phyloP scores from a whole-genome alignment of 306 rosid species.

The Oxytropis ochrocephala region DNA sequence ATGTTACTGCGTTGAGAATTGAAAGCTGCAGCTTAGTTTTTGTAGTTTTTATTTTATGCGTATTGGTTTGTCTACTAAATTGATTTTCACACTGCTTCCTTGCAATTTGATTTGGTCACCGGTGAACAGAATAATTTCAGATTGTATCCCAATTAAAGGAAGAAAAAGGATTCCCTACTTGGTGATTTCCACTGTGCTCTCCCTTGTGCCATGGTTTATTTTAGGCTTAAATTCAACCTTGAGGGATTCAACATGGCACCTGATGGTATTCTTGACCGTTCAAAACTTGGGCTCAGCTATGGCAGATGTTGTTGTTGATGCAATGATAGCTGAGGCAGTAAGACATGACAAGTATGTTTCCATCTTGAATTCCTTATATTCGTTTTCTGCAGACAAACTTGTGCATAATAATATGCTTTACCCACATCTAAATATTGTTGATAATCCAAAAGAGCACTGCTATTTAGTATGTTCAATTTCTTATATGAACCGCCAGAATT shows the following conservation, averaged over 20 bases:
- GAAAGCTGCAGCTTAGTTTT: conserved; percentile 18
- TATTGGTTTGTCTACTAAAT: neutral
- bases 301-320: conserved; percentile 93
- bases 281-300: conserved; percentile 87
- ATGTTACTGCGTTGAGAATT: neutral
- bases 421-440: neutral
- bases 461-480: no score
- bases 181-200: conserved; percentile 65
- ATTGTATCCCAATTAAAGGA: conserved; percentile 81
- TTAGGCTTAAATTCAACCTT: conserved; percentile 47
- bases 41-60: neutral
- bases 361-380: conserved; percentile 16
- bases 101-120: conserved; percentile 23
- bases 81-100: conserved; percentile 6
- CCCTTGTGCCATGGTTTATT: conserved; percentile 74
- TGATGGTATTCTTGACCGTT: conserved; percentile 55
- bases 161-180: conserved; percentile 77
- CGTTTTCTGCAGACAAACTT: neutral
- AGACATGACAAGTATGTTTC: conserved; percentile 57
- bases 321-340: conserved; percentile 91
- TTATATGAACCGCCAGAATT: no score
- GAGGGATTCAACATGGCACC: conserved; percentile 62
- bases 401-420: conserved; percentile 3
- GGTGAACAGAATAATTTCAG: conserved; percentile 67
- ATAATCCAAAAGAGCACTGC: neutral